Percentiles rank a stretch among this genome's conserved stretches.
phyloP scores from a whole-genome alignment of 2,329 filamentous ascomycete genomes.

The Diaporthe sp. region DNA sequence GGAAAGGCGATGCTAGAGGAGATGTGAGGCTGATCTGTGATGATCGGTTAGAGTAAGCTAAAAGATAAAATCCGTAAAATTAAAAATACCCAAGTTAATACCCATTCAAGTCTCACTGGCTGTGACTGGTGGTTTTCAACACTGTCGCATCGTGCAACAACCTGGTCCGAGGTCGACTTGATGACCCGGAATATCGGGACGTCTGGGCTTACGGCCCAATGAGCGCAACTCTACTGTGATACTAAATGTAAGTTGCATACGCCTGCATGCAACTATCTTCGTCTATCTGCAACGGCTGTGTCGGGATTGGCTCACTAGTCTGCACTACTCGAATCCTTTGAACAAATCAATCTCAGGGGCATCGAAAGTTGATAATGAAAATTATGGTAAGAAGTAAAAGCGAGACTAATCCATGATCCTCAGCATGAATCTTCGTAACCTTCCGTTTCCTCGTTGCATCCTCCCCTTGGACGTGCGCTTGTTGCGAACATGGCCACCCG shows the following conservation, averaged over 20 bases:
- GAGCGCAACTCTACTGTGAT: not conserved
- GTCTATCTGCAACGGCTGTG: not conserved
- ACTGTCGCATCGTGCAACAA: not conserved
- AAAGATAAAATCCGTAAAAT: not conserved
- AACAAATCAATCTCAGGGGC: not conserved
- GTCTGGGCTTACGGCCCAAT: not conserved
- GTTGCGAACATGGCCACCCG: not conserved
- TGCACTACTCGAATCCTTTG: not conserved
- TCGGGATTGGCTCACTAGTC: not conserved
- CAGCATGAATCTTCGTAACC: not conserved
- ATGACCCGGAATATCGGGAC: not conserved
- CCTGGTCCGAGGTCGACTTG: not conserved
- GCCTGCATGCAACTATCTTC: not conserved
- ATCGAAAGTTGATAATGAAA: not conserved
- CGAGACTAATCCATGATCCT: not conserved
- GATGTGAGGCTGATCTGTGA: conserved; percentile 72
- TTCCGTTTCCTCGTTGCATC: rapidly evolving
- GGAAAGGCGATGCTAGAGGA: conserved; percentile 68
- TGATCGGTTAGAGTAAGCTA: conserved; percentile 66
- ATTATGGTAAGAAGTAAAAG: not conserved
- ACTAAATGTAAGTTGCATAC: not conserved
- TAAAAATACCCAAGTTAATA: not conserved
- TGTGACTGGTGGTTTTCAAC: not conserved
- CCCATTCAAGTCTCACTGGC: not conserved
- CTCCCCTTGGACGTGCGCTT: no score